Conservation (phyloP, 106 monocot species). For the Dendrobium officinale region DNA sequence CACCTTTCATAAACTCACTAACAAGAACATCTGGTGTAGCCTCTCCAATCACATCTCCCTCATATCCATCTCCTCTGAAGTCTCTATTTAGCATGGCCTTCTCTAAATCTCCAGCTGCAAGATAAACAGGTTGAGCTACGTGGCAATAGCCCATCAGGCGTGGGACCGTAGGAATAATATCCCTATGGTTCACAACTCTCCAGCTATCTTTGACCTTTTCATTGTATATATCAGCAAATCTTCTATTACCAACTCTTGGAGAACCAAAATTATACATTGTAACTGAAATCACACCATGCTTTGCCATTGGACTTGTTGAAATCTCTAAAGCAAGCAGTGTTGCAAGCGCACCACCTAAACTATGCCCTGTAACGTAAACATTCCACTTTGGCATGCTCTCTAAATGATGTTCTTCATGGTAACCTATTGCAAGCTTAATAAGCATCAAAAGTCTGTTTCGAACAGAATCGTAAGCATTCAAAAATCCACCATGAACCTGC, state of each 20-base stretch:
- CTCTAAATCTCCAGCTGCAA: slow-evolving; percentile 49
- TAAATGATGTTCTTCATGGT: slow-evolving; percentile 36
- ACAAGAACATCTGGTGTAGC: slow-evolving; percentile 83
- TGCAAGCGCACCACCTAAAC: slow-evolving; percentile 96
- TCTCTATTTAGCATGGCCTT: slow-evolving; percentile 59
- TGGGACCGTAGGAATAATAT: slow-evolving; percentile 93
- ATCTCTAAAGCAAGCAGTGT: slow-evolving; percentile 93
- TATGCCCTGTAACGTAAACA: slow-evolving; percentile 90
- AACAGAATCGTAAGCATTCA: slow-evolving; percentile 91
- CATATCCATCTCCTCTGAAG: slow-evolving; percentile 48
- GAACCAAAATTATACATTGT: slow-evolving; percentile 99
- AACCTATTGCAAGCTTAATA: slow-evolving; percentile 51
- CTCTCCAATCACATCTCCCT: slow-evolving; percentile 87
- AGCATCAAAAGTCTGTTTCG: slow-evolving; percentile 70
- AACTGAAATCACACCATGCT: slow-evolving; percentile 62
- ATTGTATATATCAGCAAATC: slow-evolving; percentile 85
- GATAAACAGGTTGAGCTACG: slow-evolving; percentile 93
- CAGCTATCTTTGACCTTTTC: slow-evolving; percentile 97
- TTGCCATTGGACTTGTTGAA: slow-evolving; percentile 77
- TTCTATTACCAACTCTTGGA: slow-evolving; percentile 95
- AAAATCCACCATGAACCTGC: slow-evolving; percentile 94
- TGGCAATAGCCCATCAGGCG: slow-evolving; percentile 96
- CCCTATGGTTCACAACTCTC: slow-evolving; percentile 94
- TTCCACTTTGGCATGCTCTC: slow-evolving; percentile 52
- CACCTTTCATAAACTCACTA: slow-evolving; percentile 91